Percentiles rank a stretch among this genome's conserved stretches.
phyloP scores from a whole-genome alignment of 1,284 basidiomycete genomes.

The Rhodotorula sp. region DNA sequence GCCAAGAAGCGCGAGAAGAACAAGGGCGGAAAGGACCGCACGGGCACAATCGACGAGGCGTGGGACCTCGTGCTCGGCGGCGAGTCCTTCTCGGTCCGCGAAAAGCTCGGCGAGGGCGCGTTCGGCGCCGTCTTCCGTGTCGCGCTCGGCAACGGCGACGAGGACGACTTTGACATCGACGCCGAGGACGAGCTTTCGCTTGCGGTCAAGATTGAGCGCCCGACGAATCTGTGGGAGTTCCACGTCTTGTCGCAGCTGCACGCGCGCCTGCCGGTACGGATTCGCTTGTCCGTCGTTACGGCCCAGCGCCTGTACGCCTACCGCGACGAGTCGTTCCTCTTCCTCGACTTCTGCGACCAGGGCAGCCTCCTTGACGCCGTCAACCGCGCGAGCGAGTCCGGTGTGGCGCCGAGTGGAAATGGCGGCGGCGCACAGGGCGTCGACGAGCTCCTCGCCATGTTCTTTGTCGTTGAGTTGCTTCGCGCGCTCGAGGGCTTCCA shows the following conservation, averaged over 20 bases:
- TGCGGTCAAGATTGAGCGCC: slow-evolving; percentile 90
- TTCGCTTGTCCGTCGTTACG: slow-evolving; percentile 67
- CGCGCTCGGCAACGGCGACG: slow-evolving; percentile 55
- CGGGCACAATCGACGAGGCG: slow-evolving; percentile 44
- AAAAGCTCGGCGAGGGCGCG: slow-evolving; percentile 94
- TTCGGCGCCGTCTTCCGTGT: slow-evolving; percentile 87
- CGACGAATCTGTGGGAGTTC: slow-evolving; percentile 90
- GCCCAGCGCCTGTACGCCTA: slow-evolving; percentile 68
- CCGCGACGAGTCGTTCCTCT: slow-evolving; percentile 84
- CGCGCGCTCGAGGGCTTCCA: slow-evolving; percentile 83
- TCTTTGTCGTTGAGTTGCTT: slow-evolving; percentile 90
- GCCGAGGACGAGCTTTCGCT: slow-evolving; percentile 65
- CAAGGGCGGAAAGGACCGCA: slow-evolving; percentile 32
- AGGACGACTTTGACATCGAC: slow-evolving; percentile 56
- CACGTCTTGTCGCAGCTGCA: slow-evolving; percentile 80
- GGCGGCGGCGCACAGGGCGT: slow-evolving; percentile 55
- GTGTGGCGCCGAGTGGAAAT: slow-evolving; percentile 56
- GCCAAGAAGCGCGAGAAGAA: slow-evolving; percentile 52
- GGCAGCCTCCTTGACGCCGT: slow-evolving; percentile 92
- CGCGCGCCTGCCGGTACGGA: slow-evolving; percentile 60
- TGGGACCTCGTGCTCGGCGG: slow-evolving; percentile 58
- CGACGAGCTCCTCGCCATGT: slow-evolving; percentile 91
- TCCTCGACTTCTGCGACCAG: slow-evolving; percentile 85
- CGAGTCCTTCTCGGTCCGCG: slow-evolving; percentile 67
- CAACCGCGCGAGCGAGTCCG: slow-evolving; percentile 73